Percentiles rank a stretch among this genome's conserved stretches.
Evolutionary conservation across 2,329 filamentous ascomycete genomes (phyloP).

Genomic region (Emmonsiellopsis sp.): DNA sequence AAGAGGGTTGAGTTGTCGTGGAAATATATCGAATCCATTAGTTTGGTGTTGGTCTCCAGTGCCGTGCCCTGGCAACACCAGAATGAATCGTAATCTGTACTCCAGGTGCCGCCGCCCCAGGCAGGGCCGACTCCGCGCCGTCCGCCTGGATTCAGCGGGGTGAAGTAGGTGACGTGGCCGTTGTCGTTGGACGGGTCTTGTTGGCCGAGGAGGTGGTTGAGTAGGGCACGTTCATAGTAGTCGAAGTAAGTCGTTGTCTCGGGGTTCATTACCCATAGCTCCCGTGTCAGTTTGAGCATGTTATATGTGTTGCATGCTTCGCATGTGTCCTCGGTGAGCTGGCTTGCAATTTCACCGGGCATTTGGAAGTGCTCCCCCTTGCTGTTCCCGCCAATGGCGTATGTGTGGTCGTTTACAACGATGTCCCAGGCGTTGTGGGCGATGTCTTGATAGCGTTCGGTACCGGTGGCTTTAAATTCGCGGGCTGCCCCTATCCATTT

Average conservation of each 20-base stretch:
- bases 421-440: slow-evolving; percentile 43
- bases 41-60: slow-evolving; percentile 45
- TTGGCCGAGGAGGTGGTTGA: slow-evolving; percentile 44
- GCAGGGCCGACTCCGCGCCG: slow-evolving; percentile 42
- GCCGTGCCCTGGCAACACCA: slow-evolving; percentile 48
- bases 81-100: slow-evolving; percentile 44
- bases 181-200: slow-evolving; percentile 37
- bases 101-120: slow-evolving; percentile 47
- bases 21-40: slow-evolving; percentile 46
- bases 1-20: slow-evolving; percentile 34
- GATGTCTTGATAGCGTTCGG: slow-evolving; percentile 37
- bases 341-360: slow-evolving; percentile 38
- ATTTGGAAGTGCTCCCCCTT: slow-evolving; percentile 44
- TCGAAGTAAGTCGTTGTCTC: slow-evolving; percentile 39
- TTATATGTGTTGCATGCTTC: slow-evolving; percentile 49
- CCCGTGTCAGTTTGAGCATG: slow-evolving; percentile 47
- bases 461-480: slow-evolving; percentile 42
- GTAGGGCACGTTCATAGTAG: slow-evolving; percentile 42
- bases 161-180: slow-evolving; percentile 47
- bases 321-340: slow-evolving; percentile 38
- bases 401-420: slow-evolving; percentile 38
- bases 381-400: slow-evolving; percentile 47
- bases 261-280: slow-evolving; percentile 39
- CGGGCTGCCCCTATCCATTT: slow-evolving; percentile 45
- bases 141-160: slow-evolving; percentile 40